Base-by-base conservation (phyloP, 1,284 basidiomycete genomes). In the Flammula alnicola region DNA sequence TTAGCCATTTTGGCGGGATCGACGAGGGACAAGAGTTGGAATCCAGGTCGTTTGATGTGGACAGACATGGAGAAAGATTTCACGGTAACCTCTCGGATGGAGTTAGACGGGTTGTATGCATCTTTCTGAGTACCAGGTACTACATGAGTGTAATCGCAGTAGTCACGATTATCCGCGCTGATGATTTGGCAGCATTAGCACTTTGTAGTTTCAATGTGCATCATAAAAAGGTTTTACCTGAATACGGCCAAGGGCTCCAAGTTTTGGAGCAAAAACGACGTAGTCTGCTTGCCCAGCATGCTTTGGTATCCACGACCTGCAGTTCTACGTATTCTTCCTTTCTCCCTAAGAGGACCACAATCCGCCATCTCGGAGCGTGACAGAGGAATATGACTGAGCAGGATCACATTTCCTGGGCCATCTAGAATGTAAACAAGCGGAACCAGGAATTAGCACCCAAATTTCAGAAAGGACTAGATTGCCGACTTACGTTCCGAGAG, bases 141-240 rank as follows among this genome's bases (percentile, higher is more conserved):
- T 38, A 71, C 63, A 63, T 92, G 88, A 49, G 70, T 72, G 55
- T 88, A 79, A 59, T 92, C 88, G 66, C 93, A 95, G 56, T 92
- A 92, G 63, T 95, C 93, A 56, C 91, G 89, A 68, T 95, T 90
- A 65, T 95, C 92, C 8, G 88, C 93, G 58, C 91, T 93, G n/a
- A n/a, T n/a, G n/a, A 61, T 36, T 14, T 44, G 29, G 19, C 10
- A 30, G 14, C 25, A 19, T 44, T 53, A 56, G 31, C 10, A 47
- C 30, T 16, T 4, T 14, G n/a, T n/a, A n/a, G n/a, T 12, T 46
- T 10, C 11, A 9, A 25, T 32, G 8, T 8, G 16, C 10, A 35
- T 29, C 9, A 23, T 25, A 19, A 25, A 6, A 17, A 46, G 47
- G 37, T 27, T 10, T 58, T 56, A 89, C 88, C 86, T 91, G 66